Evolutionary conservation across 1,139 yeast genomes (phyloP), one percentile per base, ranked within the genome.

Genomic region (Petasospora fabianii): DNA sequence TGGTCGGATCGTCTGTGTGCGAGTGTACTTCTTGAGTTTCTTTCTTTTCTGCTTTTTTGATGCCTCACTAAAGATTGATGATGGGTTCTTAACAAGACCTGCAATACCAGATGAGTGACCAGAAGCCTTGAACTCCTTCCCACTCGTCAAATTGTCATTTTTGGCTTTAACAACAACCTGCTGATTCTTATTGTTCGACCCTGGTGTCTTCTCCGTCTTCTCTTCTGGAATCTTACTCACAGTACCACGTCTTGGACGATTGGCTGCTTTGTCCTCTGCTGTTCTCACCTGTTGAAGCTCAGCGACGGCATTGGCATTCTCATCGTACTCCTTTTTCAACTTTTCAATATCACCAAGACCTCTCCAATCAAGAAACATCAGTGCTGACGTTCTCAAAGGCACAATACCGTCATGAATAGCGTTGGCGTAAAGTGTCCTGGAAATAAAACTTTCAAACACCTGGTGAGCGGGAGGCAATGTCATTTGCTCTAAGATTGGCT

Each of bases 371-470:
- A 92, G 61, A 54, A 80, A 92, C 20, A 90, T 63, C 40, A 92
- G 63, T 0, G 96, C 84, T 0, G 96, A 78, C 0, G 98, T 88
- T 41, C 97, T 68, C 44, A 92, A 65, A 0, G 98, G 97, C 0
- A 92, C 98, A 40, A 92, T 88, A 0, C 97, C 98, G 59, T 86
- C 96, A 43, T 65, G 59, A 4, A 62, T 48, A n/a, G 67, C 64
- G 50, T 65, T 65, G 5, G 66, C 66, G 48, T 65, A 65, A 2
- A 59, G 36, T 0, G 69, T 65, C 48, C 85, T 60, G 40, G 75
- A 59, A 10, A 56, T 49, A 52, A 80, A 78, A 39, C 57, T 58
- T 46, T 71, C 71, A 40, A 78, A 66, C 0, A 73, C 59, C 16
- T 56, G 57, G 45, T 73, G 77, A 2, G 80, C 27, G 14, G 40